These are phyloP conservation scores for Vitis amurensis DNA, from an alignment of 164 flowering plant species.

Conservation along the genomic window DNA sequence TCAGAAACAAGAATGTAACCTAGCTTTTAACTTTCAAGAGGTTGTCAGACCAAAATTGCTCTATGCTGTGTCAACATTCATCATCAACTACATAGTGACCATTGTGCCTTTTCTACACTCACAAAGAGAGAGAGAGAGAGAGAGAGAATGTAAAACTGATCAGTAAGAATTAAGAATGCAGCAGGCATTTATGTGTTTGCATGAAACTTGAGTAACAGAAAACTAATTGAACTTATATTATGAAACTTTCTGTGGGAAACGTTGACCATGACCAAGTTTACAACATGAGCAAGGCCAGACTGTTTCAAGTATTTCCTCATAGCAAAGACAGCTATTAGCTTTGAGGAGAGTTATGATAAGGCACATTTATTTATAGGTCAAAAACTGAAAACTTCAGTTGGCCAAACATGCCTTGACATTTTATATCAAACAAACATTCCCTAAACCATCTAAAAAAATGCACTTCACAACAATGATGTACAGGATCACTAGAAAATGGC, in stretches of 20 bases:
- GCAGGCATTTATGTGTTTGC: not conserved
- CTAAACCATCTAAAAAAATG: too few species aligned
- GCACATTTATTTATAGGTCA: too few species aligned
- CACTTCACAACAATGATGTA: too few species aligned
- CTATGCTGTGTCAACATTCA: not conserved
- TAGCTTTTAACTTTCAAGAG: not conserved
- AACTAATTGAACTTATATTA: not conserved
- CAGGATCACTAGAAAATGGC: too few species aligned
- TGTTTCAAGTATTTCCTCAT: not conserved
- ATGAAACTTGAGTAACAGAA: not conserved
- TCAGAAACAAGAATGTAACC: not conserved
- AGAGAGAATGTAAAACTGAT: not conserved
- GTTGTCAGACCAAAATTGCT: not conserved
- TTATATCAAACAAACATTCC: too few species aligned
- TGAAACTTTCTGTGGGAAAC: not conserved
- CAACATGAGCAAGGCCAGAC: not conserved
- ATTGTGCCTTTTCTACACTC: not conserved
- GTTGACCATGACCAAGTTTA: not conserved
- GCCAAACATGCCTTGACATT: too few species aligned
- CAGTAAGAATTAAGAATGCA: not conserved
- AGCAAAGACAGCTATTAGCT: not conserved
- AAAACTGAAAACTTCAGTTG: too few species aligned
- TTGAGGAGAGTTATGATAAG: too few species aligned
- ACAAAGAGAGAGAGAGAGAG: not conserved
- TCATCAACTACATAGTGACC: not conserved